Percentiles rank a stretch among this genome's conserved stretches.
Evolutionary conservation across 192 early-diverging fungal species (phyloP).

Genomic region (Coemansia sp.): DNA sequence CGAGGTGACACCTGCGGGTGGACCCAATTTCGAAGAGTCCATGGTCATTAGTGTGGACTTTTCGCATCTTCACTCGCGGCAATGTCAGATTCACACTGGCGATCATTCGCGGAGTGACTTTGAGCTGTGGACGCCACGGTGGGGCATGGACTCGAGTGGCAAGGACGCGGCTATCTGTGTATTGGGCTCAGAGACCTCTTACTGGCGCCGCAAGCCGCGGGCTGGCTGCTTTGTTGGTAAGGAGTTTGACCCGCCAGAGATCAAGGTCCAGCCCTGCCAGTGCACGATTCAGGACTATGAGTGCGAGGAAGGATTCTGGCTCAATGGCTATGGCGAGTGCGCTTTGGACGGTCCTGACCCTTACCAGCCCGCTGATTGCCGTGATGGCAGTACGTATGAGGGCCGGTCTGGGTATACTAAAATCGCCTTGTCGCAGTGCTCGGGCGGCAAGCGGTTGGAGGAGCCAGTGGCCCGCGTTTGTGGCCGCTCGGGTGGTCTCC

Average conservation of each 20-base stretch:
- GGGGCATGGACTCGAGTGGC: constrained; percentile 34
- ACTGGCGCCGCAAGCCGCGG: constrained; percentile 74
- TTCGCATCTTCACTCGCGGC: constrained; percentile 31
- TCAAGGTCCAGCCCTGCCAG: constrained; percentile 61
- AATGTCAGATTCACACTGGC: constrained; percentile 56
- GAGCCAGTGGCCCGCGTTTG: constrained; percentile 71
- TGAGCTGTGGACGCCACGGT: constrained; percentile 77
- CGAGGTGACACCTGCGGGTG: constrained; percentile 23
- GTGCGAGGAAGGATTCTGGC: constrained; percentile 87
- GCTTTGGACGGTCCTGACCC: constrained; percentile 72
- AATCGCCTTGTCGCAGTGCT: constrained; percentile 72
- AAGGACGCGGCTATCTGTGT: constrained; percentile 65
- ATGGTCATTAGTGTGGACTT: constrained; percentile 67
- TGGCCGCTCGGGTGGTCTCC: constrained; percentile 55
- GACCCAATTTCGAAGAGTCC: constrained; percentile 23
- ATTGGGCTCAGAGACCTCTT: constrained; percentile 63
- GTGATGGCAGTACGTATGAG: constrained; percentile 62
- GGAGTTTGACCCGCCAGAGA: constrained; percentile 60
- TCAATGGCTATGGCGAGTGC: constrained; percentile 67
- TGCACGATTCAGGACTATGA: constrained; percentile 83
- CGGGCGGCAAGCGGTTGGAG: constrained; percentile 68
- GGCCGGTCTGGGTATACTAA: constrained; percentile 84
- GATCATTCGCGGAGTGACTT: constrained; percentile 76
- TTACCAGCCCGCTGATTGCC: constrained; percentile 71
- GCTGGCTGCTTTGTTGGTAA: constrained; percentile 71